phyloP scores from a whole-genome alignment of 495 filamentous ascomycete species.

The Xylaria scruposa region DNA sequence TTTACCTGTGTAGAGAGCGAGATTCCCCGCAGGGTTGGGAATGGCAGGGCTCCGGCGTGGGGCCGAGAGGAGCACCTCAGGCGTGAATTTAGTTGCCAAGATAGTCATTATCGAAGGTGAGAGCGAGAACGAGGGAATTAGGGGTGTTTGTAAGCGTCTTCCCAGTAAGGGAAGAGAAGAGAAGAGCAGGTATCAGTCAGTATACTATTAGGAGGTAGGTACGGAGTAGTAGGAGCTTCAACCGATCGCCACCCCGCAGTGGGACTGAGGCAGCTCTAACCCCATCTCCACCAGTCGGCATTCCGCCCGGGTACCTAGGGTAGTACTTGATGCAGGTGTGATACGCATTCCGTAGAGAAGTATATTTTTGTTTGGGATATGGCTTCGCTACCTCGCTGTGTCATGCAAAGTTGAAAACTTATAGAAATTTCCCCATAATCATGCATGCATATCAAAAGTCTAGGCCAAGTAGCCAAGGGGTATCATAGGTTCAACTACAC shows the following conservation, averaged over 20 bases:
- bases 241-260: conserved; percentile 29
- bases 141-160: neutral
- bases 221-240: neutral
- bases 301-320: neutral
- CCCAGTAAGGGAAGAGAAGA: neutral
- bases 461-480: conserved; percentile 11
- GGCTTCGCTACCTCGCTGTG: neutral
- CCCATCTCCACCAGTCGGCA: neutral
- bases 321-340: no score
- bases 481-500: conserved; percentile 19
- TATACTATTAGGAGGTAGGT: neutral
- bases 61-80: conserved; percentile 83
- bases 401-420: neutral
- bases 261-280: neutral
- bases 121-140: neutral
- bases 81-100: conserved; percentile 73
- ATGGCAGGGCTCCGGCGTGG: conserved; percentile 78
- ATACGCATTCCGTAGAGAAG: no score
- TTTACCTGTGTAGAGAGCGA: conserved; percentile 69
- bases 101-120: conserved; percentile 61
- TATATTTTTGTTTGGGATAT: neutral
- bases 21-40: conserved; percentile 74
- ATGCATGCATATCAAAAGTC: neutral
- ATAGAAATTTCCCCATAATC: neutral
- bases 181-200: neutral